Percentiles rank a stretch among this genome's conserved stretches.
These are phyloP conservation scores for Candida cerambycidarum DNA, from an alignment of 805 yeast genomes.

Conservation along the genomic window DNA sequence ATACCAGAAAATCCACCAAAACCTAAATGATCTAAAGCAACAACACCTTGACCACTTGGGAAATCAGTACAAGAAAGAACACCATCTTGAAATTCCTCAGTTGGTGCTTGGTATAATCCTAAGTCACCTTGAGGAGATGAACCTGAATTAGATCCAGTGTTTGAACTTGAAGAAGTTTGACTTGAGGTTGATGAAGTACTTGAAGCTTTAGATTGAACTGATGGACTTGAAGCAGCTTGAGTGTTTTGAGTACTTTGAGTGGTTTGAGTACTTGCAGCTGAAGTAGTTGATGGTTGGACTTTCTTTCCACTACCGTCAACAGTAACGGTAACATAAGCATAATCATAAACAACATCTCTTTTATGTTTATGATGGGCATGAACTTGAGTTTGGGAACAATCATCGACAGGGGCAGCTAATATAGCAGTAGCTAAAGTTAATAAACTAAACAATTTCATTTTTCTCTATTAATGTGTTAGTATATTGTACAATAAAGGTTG, in stretches of 20 bases:
- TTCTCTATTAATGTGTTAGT: conserved; percentile 10
- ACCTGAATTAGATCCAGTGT: conserved; percentile 22
- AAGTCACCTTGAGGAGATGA: conserved; percentile 49
- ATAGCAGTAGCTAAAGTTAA: conserved; percentile 10
- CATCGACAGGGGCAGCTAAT: conserved; percentile 16
- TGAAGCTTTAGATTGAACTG: no score
- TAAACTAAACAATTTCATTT: conserved; percentile 15
- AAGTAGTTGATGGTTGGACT: conserved; percentile 22
- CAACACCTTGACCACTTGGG: conserved; percentile 76
- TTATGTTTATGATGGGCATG: conserved; percentile 65
- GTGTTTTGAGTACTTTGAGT: conserved; percentile 20
- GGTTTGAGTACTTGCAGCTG: conserved; percentile 20
- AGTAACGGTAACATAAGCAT: conserved; percentile 43
- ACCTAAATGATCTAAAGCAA: conserved; percentile 44
- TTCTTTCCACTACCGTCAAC: conserved; percentile 45
- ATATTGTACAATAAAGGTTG: background rate
- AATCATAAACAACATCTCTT: conserved; percentile 53
- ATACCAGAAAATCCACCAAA: conserved; percentile 47
- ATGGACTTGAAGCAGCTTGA: conserved; percentile 15
- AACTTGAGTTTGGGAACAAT: conserved; percentile 20
- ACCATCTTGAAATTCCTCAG: conserved; percentile 65
- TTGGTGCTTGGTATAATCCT: conserved; percentile 47
- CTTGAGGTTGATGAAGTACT: conserved; percentile 27
- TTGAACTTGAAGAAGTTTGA: background rate
- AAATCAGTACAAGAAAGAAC: conserved; percentile 63